A percentile compares a stretch with the other conserved stretches of the same genome.
Evolutionary conservation across 1,139 yeast species (phyloP).

Genomic region (Magnusiomyces paraingens): DNA sequence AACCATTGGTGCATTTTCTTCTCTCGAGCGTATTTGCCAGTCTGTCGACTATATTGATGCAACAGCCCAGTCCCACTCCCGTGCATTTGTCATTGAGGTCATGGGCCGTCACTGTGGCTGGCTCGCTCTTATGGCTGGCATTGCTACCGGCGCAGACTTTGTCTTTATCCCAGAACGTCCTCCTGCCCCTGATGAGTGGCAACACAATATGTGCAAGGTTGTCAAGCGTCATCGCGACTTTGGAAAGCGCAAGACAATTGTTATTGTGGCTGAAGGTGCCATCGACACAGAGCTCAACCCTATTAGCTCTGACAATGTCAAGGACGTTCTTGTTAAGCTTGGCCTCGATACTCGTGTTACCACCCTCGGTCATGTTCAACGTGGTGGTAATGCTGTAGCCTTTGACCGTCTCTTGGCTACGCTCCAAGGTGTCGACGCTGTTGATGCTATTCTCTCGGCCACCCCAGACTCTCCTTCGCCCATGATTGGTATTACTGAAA

Average conservation of each 20-base stretch:
- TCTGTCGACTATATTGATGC: constrained; percentile 95
- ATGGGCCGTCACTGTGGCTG: constrained; percentile 99
- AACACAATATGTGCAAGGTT: constrained; percentile 52
- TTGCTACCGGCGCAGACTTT: constrained; percentile 92
- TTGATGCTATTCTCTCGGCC: constrained; percentile 79
- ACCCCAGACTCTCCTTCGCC: constrained; percentile 94
- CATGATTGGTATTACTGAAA: constrained; percentile 84
- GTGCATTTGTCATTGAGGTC: constrained; percentile 96
- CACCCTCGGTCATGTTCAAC: constrained; percentile 92
- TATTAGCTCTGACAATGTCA: constrained; percentile 72
- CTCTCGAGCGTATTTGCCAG: constrained; percentile 87
- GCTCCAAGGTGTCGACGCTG: constrained; percentile 96
- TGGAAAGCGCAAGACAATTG: constrained; percentile 92
- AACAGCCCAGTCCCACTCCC: constrained; percentile 92
- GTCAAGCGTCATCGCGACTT: constrained; percentile 71
- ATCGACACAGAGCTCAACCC: constrained; percentile 76
- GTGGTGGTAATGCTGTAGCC: constrained; percentile 98
- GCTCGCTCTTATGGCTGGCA: constrained; percentile 95
- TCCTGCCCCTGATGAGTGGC: constrained; percentile 62
- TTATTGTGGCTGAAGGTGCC: constrained; percentile 97
- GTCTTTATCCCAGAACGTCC: constrained; percentile 91
- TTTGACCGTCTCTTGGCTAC: constrained; percentile 87
- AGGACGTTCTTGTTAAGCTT: constrained; percentile 68
- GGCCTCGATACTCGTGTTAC: constrained; percentile 94
- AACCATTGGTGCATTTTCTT: constrained; percentile 93